Evolutionary conservation across 495 filamentous ascomycete genomes (phyloP), one percentile per base, ranked within the genome.

Genomic region (Penicillium fimorum): DNA sequence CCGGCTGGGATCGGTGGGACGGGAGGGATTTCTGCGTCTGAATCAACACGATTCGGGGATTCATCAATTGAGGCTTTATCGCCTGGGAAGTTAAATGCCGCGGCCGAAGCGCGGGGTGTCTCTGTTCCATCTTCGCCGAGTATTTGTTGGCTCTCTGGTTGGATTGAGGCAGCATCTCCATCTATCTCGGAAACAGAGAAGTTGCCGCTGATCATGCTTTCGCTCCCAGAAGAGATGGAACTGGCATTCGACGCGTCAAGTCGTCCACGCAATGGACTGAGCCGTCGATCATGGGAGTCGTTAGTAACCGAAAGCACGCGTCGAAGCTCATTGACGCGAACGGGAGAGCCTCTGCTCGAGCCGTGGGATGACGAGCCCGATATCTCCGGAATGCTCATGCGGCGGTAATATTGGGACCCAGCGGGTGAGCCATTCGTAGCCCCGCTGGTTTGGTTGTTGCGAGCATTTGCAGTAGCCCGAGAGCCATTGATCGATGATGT

Each of bases 241-340:
- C 76, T 77, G 48, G 51, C 56, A 38, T 68, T 72, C 6, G 72
- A 76, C 17, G 64, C 59, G 50, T 72, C 70, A 18, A 74, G 58
- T 43, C 69, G 71, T 27, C 68, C 68, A 9, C 73, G 67, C 20
- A 79, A 56, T 1, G 76, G 74, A 51, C 75, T 79, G 27, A 67
- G 64, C n/a, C 64, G 66, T n/a, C 70, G 70, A n/a, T 47, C 38
- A 8, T 69, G 61, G 8, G 64, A 62, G 10, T 74, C 73, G 56
- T 68, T 72, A 58, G 62, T 70, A 25, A 75, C 84, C 3, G 83
- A 84, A 15, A 90, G 79, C 22, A 86, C 87, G 47, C 84, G 82
- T 68, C 92, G 92, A 56, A 96, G 77, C 62, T 96, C 91, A 53
- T 92, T 91, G n/a, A 96, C 86, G 35, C 88, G 86, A n/a, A 91